A percentile compares a stretch with the other conserved stretches of the same genome.
phyloP scores from a whole-genome alignment of 208 protist species.

The Crithidia mellificae region DNA sequence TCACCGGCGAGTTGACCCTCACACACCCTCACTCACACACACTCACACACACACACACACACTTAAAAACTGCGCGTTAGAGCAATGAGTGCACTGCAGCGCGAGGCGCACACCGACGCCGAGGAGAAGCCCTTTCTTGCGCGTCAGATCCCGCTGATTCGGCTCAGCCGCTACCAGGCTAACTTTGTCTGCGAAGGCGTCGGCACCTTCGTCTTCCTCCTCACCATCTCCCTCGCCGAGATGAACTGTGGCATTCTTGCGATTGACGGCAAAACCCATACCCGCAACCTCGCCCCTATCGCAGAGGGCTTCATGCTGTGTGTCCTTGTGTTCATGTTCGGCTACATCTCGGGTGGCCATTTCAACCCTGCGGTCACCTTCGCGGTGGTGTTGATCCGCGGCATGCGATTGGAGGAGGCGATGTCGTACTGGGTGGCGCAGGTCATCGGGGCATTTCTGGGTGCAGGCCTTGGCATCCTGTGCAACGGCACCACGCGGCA shows the following conservation, averaged over 20 bases:
- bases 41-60: too few relatives aligned
- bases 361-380: constrained; percentile 87
- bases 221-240: constrained; percentile 78
- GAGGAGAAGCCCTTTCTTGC: constrained; percentile 50
- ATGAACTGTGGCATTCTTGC: constrained; percentile 68
- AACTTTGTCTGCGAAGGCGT: constrained; percentile 70
- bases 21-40: too few relatives aligned
- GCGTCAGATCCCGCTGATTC: constrained; percentile 52
- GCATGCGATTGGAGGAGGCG: constrained; percentile 74
- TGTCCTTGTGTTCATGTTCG: constrained; percentile 84
- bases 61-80: too few relatives aligned
- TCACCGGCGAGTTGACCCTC: too few relatives aligned
- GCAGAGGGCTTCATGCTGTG: constrained; percentile 80
- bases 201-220: constrained; percentile 76
- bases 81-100: constrained; percentile 26
- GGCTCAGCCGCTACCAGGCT: constrained; percentile 59
- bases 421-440: constrained; percentile 84
- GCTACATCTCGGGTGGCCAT: constrained; percentile 81
- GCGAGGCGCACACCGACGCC: constrained; percentile 8
- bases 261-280: constrained; percentile 62
- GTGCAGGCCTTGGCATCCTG: constrained; percentile 55
- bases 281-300: constrained; percentile 79
- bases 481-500: constrained; percentile 65
- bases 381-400: constrained; percentile 59
- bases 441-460: constrained; percentile 70